phyloP scores from a whole-genome alignment of 306 rosid species.

The Pyrus betulifolia region DNA sequence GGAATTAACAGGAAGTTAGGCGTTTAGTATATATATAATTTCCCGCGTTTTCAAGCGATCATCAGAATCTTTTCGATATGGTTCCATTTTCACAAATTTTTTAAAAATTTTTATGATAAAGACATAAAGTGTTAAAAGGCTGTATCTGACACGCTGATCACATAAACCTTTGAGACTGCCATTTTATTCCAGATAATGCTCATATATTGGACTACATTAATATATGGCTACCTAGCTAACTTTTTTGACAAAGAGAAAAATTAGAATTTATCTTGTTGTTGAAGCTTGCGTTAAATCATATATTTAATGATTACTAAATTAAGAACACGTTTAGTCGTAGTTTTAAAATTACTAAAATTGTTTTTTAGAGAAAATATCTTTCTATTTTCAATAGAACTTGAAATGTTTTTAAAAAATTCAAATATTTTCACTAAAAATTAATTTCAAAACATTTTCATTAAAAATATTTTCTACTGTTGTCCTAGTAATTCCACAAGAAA shows the following conservation, averaged over 20 bases:
- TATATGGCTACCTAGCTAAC: not conserved
- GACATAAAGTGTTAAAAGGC: conserved; percentile 51
- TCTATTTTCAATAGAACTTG: too few species aligned
- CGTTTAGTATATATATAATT: too few species aligned
- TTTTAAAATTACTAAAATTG: too few species aligned
- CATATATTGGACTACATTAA: conserved; percentile 12
- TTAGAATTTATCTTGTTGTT: conserved; percentile 5
- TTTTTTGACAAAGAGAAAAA: not conserved
- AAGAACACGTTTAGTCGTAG: too few species aligned
- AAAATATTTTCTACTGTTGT: too few species aligned
- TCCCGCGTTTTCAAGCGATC: conserved; percentile 73
- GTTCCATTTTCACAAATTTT: not conserved
- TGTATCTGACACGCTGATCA: conserved; percentile 20
- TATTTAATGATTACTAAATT: not conserved
- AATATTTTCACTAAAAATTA: too few species aligned
- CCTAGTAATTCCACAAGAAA: not conserved
- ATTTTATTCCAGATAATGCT: conserved; percentile 28
- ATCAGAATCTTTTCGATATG: conserved; percentile 45
- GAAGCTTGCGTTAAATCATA: conserved; percentile 8
- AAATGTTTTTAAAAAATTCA: too few species aligned
- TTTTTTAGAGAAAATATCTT: fast-evolving
- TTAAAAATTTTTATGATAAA: conserved; percentile 24
- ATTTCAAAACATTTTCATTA: too few species aligned
- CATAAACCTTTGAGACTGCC: conserved; percentile 22
- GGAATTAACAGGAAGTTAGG: too few species aligned